Percentiles rank a stretch among this genome's conserved stretches.
These are phyloP conservation scores for Cladorrhinum samala DNA, from an alignment of 495 filamentous ascomycete species.

Conservation along the genomic window DNA sequence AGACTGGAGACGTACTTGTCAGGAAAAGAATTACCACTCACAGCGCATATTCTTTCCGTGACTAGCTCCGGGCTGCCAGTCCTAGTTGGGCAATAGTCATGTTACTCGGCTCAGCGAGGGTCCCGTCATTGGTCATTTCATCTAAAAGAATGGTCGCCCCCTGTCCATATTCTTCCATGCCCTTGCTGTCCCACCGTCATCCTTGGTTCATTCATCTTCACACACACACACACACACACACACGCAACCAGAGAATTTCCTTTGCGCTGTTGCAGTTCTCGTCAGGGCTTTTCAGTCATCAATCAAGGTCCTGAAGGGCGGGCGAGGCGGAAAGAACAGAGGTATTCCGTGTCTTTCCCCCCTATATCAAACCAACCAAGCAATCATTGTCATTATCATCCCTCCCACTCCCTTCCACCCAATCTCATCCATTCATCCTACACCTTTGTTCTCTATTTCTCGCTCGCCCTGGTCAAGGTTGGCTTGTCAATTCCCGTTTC, in stretches of 20 bases:
- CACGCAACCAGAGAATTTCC: slow-evolving; percentile 31
- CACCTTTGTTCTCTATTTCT: slow-evolving; percentile 1
- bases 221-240: background rate
- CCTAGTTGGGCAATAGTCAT: slow-evolving; percentile 37
- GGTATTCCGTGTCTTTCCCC: background rate
- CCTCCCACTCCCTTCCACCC: background rate
- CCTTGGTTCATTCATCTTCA: slow-evolving; percentile 29
- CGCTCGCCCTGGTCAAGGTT: slow-evolving; percentile 2
- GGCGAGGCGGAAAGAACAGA: background rate
- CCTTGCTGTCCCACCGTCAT: slow-evolving; percentile 34
- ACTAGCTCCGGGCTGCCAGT: slow-evolving; percentile 39
- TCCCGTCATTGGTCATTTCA: slow-evolving; percentile 43
- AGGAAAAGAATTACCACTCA: slow-evolving; percentile 9
- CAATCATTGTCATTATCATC: background rate
- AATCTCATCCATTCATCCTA: background rate
- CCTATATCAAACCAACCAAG: background rate
- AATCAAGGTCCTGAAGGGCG: background rate
- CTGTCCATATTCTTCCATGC: slow-evolving; percentile 39
- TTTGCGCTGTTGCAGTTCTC: slow-evolving; percentile 22
- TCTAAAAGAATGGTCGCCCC: slow-evolving; percentile 31
- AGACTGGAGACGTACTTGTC: slow-evolving; percentile 9
- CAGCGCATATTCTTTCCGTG: slow-evolving; percentile 26
- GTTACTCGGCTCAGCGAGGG: slow-evolving; percentile 23
- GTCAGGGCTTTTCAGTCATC: slow-evolving; percentile 13
- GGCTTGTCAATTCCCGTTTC: slow-evolving; percentile 2